A percentile compares a stretch with the other conserved stretches of the same genome.
phyloP scores from a whole-genome alignment of 2,329 filamentous ascomycete species.

The Diaporthe longicolla region DNA sequence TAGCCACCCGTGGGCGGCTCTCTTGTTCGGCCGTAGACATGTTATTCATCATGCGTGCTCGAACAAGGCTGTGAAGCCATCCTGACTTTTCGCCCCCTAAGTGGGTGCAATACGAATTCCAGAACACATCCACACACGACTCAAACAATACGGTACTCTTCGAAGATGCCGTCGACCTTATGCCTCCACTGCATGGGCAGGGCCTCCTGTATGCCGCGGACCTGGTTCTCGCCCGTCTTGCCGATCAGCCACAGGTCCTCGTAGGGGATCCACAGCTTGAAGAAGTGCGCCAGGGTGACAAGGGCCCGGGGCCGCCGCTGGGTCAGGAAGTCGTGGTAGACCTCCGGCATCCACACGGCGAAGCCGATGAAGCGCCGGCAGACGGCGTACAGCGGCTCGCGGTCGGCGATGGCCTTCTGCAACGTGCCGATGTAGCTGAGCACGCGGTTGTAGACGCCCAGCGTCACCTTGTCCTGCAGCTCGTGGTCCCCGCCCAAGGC shows the following conservation, averaged over 20 bases:
- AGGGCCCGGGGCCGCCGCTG: conserved; percentile 54
- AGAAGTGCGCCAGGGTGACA: conserved; percentile 56
- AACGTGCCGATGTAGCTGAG: conserved; percentile 55
- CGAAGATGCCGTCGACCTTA: conserved; percentile 53
- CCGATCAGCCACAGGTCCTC: conserved; percentile 55
- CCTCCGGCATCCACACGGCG: conserved; percentile 52
- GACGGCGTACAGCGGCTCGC: conserved; percentile 50
- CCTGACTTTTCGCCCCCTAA: neutral
- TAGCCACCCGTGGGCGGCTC: neutral
- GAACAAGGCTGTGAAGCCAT: neutral
- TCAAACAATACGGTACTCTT: conserved; percentile 48
- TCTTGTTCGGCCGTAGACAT: neutral
- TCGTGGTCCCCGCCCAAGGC: conserved; percentile 48
- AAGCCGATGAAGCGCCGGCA: conserved; percentile 55
- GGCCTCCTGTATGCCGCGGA: conserved; percentile 53
- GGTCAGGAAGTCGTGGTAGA: conserved; percentile 52
- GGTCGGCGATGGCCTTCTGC: conserved; percentile 47
- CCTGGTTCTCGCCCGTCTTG: conserved; percentile 53
- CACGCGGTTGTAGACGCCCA: conserved; percentile 50
- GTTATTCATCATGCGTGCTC: neutral
- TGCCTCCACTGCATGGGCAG: conserved; percentile 53
- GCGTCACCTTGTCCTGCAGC: conserved; percentile 49
- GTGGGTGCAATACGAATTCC: neutral
- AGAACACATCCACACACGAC: neutral
- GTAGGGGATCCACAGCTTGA: conserved; percentile 54